Conservation (phyloP, 805 yeast species). For the Kuraishia ogatae region DNA sequence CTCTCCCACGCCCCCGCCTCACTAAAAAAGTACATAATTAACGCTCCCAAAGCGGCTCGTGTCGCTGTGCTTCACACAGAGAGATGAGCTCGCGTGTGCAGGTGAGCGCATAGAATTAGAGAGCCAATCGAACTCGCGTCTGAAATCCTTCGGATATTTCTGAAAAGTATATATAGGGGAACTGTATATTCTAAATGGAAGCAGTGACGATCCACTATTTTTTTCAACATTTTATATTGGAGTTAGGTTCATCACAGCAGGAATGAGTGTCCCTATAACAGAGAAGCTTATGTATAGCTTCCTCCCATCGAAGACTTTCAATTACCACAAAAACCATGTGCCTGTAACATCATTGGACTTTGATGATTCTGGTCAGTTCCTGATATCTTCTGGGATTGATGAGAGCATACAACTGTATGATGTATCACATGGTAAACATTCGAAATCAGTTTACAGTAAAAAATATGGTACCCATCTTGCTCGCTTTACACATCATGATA, state of each 20-base stretch:
- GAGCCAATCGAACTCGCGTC: background rate
- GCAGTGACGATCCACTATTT: background rate
- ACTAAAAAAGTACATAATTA: background rate
- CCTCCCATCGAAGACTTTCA: constrained; percentile 29
- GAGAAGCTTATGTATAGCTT: constrained; percentile 11
- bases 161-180: too few relatives aligned
- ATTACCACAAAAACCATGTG: constrained; percentile 33
- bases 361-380: constrained; percentile 75
- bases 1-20: background rate
- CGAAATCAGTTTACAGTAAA: constrained; percentile 67
- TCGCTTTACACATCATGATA: constrained; percentile 66
- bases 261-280: constrained; percentile 8
- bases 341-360: constrained; percentile 66
- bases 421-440: constrained; percentile 53
- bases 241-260: background rate
- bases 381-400: constrained; percentile 71
- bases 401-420: constrained; percentile 83
- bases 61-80: background rate
- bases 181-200: background rate
- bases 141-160: too few relatives aligned
- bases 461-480: constrained; percentile 92
- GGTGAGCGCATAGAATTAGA: background rate
- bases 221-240: too few relatives aligned
- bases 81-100: constrained; percentile 3
- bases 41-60: background rate